Percentiles rank a stretch among this genome's conserved stretches.
phyloP scores from a whole-genome alignment of 768 basidiomycete species.

The Leccinum arenicola region DNA sequence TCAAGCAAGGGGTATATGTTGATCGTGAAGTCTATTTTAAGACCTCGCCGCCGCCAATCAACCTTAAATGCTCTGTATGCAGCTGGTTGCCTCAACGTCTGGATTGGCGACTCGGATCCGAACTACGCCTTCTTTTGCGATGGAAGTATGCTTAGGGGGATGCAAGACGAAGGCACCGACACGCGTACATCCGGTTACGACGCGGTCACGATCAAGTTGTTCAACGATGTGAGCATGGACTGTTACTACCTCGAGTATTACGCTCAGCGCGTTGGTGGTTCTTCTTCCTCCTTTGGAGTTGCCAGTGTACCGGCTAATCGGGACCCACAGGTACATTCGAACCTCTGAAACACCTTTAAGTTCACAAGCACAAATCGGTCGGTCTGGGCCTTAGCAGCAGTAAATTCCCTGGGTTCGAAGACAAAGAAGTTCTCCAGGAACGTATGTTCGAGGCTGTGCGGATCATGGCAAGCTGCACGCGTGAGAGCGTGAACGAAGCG shows the following conservation, averaged over 20 bases:
- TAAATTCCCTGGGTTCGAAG: slow-evolving; percentile 43
- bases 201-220: slow-evolving; percentile 42
- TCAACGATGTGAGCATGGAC: slow-evolving; percentile 43
- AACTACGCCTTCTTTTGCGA: no score
- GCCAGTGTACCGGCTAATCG: not conserved
- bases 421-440: slow-evolving; percentile 23
- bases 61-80: no score
- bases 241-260: slow-evolving; percentile 49
- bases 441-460: not conserved
- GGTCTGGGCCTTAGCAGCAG: slow-evolving; percentile 45
- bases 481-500: not conserved
- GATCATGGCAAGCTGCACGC: not conserved
- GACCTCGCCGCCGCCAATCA: no score
- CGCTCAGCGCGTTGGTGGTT: slow-evolving; percentile 41
- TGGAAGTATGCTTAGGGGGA: no score
- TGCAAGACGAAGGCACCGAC: no score
- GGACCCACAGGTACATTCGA: slow-evolving; percentile 31
- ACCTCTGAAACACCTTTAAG: slow-evolving; percentile 26
- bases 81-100: no score
- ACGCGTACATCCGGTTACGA: slow-evolving; percentile 33
- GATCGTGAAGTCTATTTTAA: no score
- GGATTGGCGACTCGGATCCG: no score
- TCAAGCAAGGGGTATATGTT: no score
- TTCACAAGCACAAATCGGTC: slow-evolving; percentile 35
- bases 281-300: not conserved